phyloP scores from a whole-genome alignment of 495 filamentous ascomycete genomes.

The Aspergillus kassunensis region DNA sequence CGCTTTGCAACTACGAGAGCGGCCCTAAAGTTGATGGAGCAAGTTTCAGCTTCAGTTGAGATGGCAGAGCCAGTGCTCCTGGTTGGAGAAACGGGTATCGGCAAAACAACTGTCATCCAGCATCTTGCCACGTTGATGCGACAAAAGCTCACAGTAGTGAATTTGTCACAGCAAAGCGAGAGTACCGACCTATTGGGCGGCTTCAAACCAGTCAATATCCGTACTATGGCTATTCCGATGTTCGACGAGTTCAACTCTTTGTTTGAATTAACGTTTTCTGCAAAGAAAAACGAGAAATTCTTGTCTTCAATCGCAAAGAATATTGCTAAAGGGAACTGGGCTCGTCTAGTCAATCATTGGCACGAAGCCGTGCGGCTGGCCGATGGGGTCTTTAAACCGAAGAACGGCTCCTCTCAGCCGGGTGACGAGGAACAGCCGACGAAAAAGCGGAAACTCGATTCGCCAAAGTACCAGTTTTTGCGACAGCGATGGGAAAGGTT shows the following conservation, averaged over 20 bases:
- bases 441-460: slow-evolving; percentile 81
- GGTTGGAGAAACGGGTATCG: slow-evolving; percentile 96
- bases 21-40: slow-evolving; percentile 60
- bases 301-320: slow-evolving; percentile 72
- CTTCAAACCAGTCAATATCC: slow-evolving; percentile 90
- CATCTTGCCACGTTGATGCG: slow-evolving; percentile 80
- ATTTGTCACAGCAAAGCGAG: slow-evolving; percentile 97
- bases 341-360: slow-evolving; percentile 77
- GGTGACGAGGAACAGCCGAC: slow-evolving; percentile 57
- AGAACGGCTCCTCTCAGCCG: slow-evolving; percentile 21
- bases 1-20: slow-evolving; percentile 45
- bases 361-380: slow-evolving; percentile 83
- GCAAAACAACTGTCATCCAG: slow-evolving; percentile 94
- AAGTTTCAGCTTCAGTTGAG: slow-evolving; percentile 75
- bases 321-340: slow-evolving; percentile 80
- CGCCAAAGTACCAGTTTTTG: slow-evolving; percentile 60
- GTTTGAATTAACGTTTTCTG: slow-evolving; percentile 79
- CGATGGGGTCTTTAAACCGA: slow-evolving; percentile 58
- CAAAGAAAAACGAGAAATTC: slow-evolving; percentile 81
- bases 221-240: slow-evolving; percentile 81
- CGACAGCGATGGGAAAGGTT: slow-evolving; percentile 78
- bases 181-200: slow-evolving; percentile 88
- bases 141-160: slow-evolving; percentile 81
- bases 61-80: slow-evolving; percentile 85
- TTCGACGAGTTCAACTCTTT: slow-evolving; percentile 92